Evolutionary conservation across 78 protist species (phyloP), one percentile per base, ranked within the genome.

Genomic region (Protostelium mycophagum): DNA sequence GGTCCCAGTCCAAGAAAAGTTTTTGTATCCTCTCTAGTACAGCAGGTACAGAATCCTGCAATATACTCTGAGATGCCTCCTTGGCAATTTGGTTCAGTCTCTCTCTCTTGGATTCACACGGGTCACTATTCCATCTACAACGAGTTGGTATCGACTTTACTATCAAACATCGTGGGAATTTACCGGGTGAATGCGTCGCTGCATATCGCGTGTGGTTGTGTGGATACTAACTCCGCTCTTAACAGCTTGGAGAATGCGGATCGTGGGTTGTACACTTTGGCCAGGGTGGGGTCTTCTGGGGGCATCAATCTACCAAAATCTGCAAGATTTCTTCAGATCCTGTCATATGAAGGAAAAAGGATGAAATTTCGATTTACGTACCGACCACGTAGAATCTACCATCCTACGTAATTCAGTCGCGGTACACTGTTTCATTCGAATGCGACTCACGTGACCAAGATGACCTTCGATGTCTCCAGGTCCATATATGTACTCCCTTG

Each of bases 401-500:
- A 16, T 51, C 73, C 73, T 51, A 16, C 16, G 5, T 51, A 16
- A 51, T 51, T 51, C 73, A 51, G 73, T 25, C 73, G 16, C 73
- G 16, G 5, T 51, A 5, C 73, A 51, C 73, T 51, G 16, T 51
- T 25, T 5, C 5, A 25, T 5, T 51, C 34, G 90, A 85, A 85
- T 90, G 28, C 87, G 83, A 51, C 73, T 51, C 83, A 89, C 95
- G 28, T 34, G 38, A 28, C 95, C 95, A 1, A 87, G 34, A 35
- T 93, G 95, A 35, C 95, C 95, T 83, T 93, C 95, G 39, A 93
- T 93, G 35, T 93, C 95, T 38, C 91, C 88, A 1, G 95, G 95
- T 28, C 93, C 95, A 83, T 93, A 93, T 25, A 93, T 83, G 35
- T 89, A 83, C 93, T 91, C 87, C 90, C 39, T n/a, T 38, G 86